phyloP scores from a whole-genome alignment of 148 eudicot species.

The Tetragonia tetragonoides region DNA sequence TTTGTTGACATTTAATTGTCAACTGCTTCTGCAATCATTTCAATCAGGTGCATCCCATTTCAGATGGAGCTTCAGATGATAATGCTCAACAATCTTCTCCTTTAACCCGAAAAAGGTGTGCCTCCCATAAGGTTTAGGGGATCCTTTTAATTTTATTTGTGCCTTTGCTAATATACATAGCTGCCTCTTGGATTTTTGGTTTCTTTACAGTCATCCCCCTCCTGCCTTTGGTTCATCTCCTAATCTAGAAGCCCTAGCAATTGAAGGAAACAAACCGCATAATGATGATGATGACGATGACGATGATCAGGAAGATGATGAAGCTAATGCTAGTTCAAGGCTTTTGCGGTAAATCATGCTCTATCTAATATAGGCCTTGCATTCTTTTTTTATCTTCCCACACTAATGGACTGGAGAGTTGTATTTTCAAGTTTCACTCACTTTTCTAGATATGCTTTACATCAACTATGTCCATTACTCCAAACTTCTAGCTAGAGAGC shows the following conservation, averaged over 20 bases:
- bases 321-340: slow-evolving; percentile 43
- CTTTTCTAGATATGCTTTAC: not conserved
- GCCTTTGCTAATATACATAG: slow-evolving; percentile 17
- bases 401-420: not conserved
- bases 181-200: slow-evolving; percentile 2
- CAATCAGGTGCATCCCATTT: slow-evolving; percentile 56
- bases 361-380: slow-evolving; percentile 8
- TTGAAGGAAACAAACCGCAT: slow-evolving; percentile 62
- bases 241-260: slow-evolving; percentile 96
- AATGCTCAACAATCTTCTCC: slow-evolving; percentile 34
- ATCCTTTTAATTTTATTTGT: not conserved
- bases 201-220: slow-evolving; percentile 72
- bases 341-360: slow-evolving; percentile 50
- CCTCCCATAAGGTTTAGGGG: not conserved
- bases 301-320: slow-evolving; percentile 39
- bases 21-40: slow-evolving; percentile 14
- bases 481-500: not conserved
- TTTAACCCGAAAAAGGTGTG: slow-evolving; percentile 48
- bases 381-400: not conserved
- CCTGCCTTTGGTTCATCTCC: slow-evolving; percentile 98
- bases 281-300: slow-evolving; percentile 55
- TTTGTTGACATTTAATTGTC: not conserved
- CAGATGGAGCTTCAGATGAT: slow-evolving; percentile 52
- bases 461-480: not conserved
- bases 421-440: slow-evolving; percentile 3